phyloP scores from a whole-genome alignment of 352 stramenopile species.

The Blastocystis sp. region DNA sequence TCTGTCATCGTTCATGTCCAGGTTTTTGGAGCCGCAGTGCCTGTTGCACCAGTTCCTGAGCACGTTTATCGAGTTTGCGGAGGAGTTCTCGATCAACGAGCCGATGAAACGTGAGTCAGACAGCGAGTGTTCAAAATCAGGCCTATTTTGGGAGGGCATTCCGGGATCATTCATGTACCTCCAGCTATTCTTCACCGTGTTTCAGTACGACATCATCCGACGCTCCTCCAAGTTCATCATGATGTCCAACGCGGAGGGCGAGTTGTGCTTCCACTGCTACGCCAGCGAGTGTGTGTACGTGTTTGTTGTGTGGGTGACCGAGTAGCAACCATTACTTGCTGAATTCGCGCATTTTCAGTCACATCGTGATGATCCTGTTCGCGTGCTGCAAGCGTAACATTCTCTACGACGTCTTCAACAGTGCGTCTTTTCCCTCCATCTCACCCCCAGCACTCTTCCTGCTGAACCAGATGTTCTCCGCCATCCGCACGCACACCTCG shows the following conservation, averaged over 20 bases:
- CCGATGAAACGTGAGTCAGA: neutral
- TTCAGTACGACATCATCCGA: constrained; percentile 44
- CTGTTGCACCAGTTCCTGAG: constrained; percentile 45
- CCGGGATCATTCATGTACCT: constrained; percentile 54
- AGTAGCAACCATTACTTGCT: constrained; percentile 21
- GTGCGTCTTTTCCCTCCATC: neutral
- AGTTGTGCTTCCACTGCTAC: neutral
- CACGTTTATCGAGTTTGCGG: constrained; percentile 40
- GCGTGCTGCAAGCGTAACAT: constrained; percentile 45
- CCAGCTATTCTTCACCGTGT: constrained; percentile 52
- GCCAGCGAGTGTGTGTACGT: constrained; percentile 11
- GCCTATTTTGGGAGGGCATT: constrained; percentile 41
- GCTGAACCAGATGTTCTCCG: constrained; percentile 43
- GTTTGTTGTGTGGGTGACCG: neutral
- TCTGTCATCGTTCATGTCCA: neutral
- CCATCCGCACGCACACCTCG: neutral
- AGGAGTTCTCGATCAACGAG: constrained; percentile 14
- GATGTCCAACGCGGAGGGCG: constrained; percentile 12
- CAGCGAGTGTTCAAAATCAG: neutral
- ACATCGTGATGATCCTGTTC: constrained; percentile 27
- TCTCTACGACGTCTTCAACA: constrained; percentile 56
- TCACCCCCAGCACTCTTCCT: constrained; percentile 12
- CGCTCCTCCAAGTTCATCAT: constrained; percentile 61
- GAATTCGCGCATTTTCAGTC: constrained; percentile 13
- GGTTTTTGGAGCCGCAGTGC: neutral